These are phyloP conservation scores for Carex scoparia DNA, from an alignment of 176 grass and related monocot genomes.

Conservation along the genomic window DNA sequence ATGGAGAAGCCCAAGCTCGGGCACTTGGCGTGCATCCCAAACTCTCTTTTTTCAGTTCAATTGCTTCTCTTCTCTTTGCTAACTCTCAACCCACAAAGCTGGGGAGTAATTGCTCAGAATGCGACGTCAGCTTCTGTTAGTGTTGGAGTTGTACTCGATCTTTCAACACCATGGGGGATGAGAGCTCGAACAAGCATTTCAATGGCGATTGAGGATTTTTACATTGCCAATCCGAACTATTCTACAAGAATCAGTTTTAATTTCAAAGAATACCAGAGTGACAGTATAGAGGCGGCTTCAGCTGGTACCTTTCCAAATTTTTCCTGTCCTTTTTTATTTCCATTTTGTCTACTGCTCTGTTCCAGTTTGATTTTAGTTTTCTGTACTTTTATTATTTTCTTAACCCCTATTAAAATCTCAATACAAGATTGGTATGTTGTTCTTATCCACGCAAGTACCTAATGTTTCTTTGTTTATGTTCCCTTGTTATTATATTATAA, in stretches of 20 bases:
- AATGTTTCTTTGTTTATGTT: neutral
- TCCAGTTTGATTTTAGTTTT: neutral
- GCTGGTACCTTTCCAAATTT: slow-evolving; percentile 23
- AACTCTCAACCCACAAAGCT: neutral
- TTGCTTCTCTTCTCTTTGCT: neutral
- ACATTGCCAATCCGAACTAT: slow-evolving; percentile 23
- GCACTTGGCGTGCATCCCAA: neutral
- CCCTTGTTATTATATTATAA: neutral
- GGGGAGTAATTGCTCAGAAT: slow-evolving; percentile 14
- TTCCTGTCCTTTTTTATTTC: neutral
- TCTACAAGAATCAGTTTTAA: slow-evolving; percentile 25
- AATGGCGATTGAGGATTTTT: slow-evolving; percentile 52
- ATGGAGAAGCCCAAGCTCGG: neutral
- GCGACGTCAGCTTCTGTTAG: neutral
- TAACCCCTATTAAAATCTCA: too few relatives aligned
- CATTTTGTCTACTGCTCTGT: neutral
- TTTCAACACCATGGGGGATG: slow-evolving; percentile 23
- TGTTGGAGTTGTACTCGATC: slow-evolving; percentile 41
- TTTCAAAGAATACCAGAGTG: slow-evolving; percentile 25
- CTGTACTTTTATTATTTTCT: neutral
- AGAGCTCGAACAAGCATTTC: slow-evolving; percentile 26
- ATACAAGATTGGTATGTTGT: too few relatives aligned
- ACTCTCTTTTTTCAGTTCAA: neutral
- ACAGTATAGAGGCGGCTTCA: slow-evolving; percentile 31
- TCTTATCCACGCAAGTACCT: neutral